These are phyloP conservation scores for Hanseniaspora uvarum DNA, from an alignment of 1,139 yeast species.

Conservation along the genomic window DNA sequence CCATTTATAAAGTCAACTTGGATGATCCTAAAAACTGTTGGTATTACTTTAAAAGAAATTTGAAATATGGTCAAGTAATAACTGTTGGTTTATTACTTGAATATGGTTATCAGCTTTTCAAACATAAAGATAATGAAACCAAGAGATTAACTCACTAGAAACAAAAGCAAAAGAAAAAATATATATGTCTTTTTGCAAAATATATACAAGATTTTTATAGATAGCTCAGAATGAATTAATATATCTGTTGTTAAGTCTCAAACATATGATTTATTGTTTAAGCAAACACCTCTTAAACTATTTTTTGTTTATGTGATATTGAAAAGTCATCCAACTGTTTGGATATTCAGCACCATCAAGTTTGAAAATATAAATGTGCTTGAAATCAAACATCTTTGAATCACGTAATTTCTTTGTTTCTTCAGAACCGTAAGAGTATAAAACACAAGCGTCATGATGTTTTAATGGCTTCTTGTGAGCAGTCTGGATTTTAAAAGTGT, in stretches of 20 bases:
- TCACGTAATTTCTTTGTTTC: not conserved
- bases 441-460: not conserved
- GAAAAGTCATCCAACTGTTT: not conserved
- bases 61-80: conserved; percentile 68
- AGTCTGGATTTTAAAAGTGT: not conserved
- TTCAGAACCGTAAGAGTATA: not conserved
- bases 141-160: not conserved
- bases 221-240: not conserved
- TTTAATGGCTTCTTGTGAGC: not conserved
- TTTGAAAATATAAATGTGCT: not conserved
- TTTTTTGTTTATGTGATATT: not conserved
- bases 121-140: not conserved
- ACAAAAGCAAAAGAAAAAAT: too few relatives aligned
- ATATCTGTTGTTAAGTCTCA: too few relatives aligned
- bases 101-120: conserved; percentile 36
- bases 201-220: not conserved
- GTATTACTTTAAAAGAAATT: conserved; percentile 65
- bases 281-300: too few relatives aligned
- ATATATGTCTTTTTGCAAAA: not conserved
- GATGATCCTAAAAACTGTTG: conserved; percentile 76
- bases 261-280: too few relatives aligned
- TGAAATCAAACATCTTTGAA: not conserved
- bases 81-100: conserved; percentile 71
- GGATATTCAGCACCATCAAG: conserved; percentile 1
- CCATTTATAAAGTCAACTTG: conserved; percentile 63